phyloP scores from a whole-genome alignment of 768 basidiomycete genomes.

The Thelephora aurantiotincta region DNA sequence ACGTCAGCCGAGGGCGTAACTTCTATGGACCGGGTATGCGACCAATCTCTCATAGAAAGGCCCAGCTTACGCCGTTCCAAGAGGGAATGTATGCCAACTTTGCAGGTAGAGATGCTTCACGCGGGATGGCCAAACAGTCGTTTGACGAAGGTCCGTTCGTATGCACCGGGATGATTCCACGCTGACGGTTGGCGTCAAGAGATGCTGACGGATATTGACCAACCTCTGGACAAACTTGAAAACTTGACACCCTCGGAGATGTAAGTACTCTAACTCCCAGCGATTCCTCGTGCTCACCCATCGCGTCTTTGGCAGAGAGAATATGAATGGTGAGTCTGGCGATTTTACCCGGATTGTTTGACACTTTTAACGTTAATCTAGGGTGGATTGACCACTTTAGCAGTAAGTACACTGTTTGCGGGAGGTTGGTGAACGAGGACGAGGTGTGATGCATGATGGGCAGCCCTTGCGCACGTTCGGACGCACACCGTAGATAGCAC shows the following conservation, averaged over 20 bases:
- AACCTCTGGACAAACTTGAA: conserved; percentile 70
- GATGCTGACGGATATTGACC: conserved; percentile 81
- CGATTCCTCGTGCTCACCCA: neutral
- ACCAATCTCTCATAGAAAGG: neutral
- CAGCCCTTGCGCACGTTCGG: too few relatives aligned
- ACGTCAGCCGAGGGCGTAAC: conserved; percentile 75
- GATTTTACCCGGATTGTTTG: neutral
- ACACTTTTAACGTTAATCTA: conserved; percentile 15
- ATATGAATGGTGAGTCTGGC: conserved; percentile 66
- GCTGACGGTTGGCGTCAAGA: conserved; percentile 28
- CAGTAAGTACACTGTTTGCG: conserved; percentile 85
- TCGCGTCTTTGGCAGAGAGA: conserved; percentile 42
- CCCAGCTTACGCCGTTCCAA: conserved; percentile 15
- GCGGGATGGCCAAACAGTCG: conserved; percentile 97
- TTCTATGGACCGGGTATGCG: conserved; percentile 91
- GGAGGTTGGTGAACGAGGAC: conserved; percentile 75
- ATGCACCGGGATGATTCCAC: neutral
- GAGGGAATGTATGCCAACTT: conserved; percentile 97
- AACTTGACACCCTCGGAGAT: conserved; percentile 74
- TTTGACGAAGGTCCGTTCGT: conserved; percentile 65
- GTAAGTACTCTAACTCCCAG: conserved; percentile 29
- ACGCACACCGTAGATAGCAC: too few relatives aligned
- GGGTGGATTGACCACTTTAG: conserved; percentile 93
- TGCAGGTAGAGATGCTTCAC: conserved; percentile 88
- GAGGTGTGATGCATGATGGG: conserved; percentile 16